Conservation (phyloP, 2,329 filamentous ascomycete genomes). For the Colletotrichum brevisporum region DNA sequence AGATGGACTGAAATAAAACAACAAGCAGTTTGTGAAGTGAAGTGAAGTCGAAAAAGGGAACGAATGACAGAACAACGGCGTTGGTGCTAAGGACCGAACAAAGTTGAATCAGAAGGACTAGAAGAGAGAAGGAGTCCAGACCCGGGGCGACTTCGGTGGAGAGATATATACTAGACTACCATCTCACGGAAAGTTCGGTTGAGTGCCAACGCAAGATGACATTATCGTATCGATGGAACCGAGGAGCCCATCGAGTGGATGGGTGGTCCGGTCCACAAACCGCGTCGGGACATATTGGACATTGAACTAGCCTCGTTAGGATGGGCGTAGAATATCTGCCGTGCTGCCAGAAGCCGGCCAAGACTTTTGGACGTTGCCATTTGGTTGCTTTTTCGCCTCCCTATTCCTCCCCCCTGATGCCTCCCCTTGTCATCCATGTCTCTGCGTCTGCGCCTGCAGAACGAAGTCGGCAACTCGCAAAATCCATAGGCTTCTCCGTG, state of each 20-base stretch:
- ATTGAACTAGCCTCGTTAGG: neutral
- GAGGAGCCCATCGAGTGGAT: neutral
- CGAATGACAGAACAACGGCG: slow-evolving; percentile 16
- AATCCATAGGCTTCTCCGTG: no score
- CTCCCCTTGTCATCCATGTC: no score
- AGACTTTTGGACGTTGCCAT: slow-evolving; percentile 17
- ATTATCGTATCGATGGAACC: slow-evolving; percentile 2
- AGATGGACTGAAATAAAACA: neutral
- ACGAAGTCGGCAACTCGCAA: neutral
- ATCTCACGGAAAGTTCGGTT: no score
- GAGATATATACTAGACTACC: slow-evolving; percentile 18
- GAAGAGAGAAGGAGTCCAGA: neutral
- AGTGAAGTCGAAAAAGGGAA: slow-evolving; percentile 5
- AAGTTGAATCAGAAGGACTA: slow-evolving; percentile 12
- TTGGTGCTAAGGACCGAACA: slow-evolving; percentile 24
- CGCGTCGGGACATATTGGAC: neutral
- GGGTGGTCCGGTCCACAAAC: slow-evolving; percentile 2
- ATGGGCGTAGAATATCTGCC: slow-evolving; percentile 15
- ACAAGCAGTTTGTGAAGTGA: slow-evolving; percentile 9
- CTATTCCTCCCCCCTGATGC: no score
- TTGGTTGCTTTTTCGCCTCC: slow-evolving; percentile 10
- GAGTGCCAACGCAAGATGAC: neutral
- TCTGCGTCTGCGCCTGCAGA: neutral
- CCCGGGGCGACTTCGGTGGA: neutral
- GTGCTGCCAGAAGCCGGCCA: slow-evolving; percentile 15